phyloP scores from a whole-genome alignment of 192 early-diverging fungal species.

The Backusella macrospora region DNA sequence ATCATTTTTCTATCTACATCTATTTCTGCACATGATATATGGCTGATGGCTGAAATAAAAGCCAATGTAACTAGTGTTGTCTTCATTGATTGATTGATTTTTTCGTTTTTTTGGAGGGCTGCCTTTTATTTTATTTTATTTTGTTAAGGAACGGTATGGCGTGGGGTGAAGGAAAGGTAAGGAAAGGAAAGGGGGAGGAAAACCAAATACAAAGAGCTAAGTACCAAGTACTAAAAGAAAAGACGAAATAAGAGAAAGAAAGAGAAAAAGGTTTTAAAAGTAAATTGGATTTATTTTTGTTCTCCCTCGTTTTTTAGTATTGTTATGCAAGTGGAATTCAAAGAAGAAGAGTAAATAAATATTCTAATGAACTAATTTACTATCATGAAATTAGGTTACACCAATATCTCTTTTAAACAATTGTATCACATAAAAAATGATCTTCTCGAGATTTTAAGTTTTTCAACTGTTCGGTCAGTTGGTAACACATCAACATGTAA shows the following conservation, averaged over 20 bases:
- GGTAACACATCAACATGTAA: no score
- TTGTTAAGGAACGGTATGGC: neutral
- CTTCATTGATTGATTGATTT: neutral
- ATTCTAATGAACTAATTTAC: slow-evolving; percentile 9
- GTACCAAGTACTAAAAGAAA: neutral
- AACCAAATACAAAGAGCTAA: neutral
- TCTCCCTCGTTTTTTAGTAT: slow-evolving; percentile 12
- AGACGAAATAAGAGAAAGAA: neutral
- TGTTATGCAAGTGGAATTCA: slow-evolving; percentile 8
- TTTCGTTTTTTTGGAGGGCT: neutral
- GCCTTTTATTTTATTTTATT: neutral
- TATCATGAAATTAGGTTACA: neutral
- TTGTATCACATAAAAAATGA: neutral
- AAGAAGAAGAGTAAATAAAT: slow-evolving; percentile 9
- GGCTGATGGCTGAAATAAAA: neutral
- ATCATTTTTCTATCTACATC: neutral
- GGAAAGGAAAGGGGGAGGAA: neutral
- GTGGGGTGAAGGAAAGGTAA: neutral
- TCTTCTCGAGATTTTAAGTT: neutral
- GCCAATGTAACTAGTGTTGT: neutral
- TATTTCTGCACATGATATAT: neutral
- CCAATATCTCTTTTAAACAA: neutral
- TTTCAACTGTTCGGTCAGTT: neutral
- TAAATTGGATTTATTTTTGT: slow-evolving; percentile 3
- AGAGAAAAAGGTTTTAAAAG: neutral